Percentiles rank a stretch among this genome's conserved stretches.
Evolutionary conservation across 352 stramenopile species (phyloP).

Genomic region (Pythium grandisporangium): DNA sequence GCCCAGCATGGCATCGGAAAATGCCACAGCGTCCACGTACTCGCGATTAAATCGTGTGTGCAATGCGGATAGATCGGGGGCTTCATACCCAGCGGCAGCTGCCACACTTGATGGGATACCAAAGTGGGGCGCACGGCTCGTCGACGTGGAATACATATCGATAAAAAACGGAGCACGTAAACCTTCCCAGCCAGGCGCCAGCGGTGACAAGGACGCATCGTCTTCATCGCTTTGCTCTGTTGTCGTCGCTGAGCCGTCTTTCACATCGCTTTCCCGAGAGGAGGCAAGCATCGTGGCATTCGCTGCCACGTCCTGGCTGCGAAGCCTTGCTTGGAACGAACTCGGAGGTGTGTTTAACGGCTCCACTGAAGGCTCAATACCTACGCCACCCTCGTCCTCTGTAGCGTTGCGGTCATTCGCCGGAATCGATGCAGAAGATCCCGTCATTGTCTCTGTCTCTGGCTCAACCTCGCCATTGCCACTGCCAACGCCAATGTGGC

Average conservation of each 20-base stretch:
- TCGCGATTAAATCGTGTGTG: slow-evolving; percentile 64
- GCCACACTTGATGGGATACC: too few species aligned
- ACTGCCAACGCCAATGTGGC: too few species aligned
- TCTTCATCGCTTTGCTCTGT: background rate
- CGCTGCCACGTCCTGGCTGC: too few species aligned
- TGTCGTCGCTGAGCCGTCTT: background rate
- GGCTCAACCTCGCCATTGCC: background rate
- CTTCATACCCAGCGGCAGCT: slow-evolving; percentile 31
- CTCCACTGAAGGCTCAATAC: too few species aligned
- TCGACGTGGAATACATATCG: slow-evolving; percentile 71
- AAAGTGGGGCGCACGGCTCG: slow-evolving; percentile 65
- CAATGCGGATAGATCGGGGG: slow-evolving; percentile 34
- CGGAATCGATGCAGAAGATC: background rate
- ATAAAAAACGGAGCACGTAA: slow-evolving; percentile 66
- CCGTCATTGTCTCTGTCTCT: slow-evolving; percentile 4
- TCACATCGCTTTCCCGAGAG: background rate
- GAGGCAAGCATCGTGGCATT: background rate
- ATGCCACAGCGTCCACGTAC: slow-evolving; percentile 62
- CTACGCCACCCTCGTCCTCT: background rate
- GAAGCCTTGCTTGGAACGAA: too few species aligned
- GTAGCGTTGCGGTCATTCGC: slow-evolving; percentile 1
- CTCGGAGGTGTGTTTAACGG: too few species aligned
- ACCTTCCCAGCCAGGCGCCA: slow-evolving; percentile 30
- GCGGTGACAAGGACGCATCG: background rate
- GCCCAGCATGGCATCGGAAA: slow-evolving; percentile 56